Evolutionary conservation across 2,329 filamentous ascomycete genomes (phyloP).

Genomic region (Cytospora mali): DNA sequence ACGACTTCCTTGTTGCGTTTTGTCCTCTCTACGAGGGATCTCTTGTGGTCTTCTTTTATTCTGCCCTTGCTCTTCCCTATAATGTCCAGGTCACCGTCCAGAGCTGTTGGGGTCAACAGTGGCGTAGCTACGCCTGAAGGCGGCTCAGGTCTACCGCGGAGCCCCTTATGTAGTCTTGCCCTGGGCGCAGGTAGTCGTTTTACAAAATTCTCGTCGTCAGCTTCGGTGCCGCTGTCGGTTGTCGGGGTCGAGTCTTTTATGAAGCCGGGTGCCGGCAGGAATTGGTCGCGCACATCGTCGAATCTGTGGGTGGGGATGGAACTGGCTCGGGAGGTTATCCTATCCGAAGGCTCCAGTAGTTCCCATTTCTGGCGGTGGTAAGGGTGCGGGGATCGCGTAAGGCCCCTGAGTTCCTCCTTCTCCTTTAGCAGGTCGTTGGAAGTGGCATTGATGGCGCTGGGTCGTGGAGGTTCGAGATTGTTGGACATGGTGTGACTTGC

Average conservation of each 20-base stretch:
- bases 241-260: constrained; percentile 60
- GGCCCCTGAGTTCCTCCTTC: constrained; percentile 47
- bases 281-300: constrained; percentile 32
- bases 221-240: constrained; percentile 92
- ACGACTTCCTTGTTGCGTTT: constrained; percentile 54
- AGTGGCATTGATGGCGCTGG: constrained; percentile 33
- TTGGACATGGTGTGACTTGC: constrained; percentile 50
- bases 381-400: constrained; percentile 67
- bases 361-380: constrained; percentile 64
- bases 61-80: constrained; percentile 29
- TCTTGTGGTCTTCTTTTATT: constrained; percentile 22
- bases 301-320: constrained; percentile 28
- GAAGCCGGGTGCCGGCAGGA: constrained; percentile 37
- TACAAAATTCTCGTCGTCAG: constrained; percentile 89
- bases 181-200: constrained; percentile 82
- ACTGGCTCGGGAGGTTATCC: constrained; percentile 31
- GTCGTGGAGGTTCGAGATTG: constrained; percentile 43
- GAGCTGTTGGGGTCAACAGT: constrained; percentile 50
- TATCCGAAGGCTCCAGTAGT: constrained; percentile 49
- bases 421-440: constrained; percentile 37
- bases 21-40: constrained; percentile 36
- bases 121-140: constrained; percentile 60
- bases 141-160: constrained; percentile 62
- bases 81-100: constrained; percentile 46
- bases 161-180: constrained; percentile 73